Evolutionary conservation across 495 filamentous ascomycete species (phyloP).

Genomic region (Recurvomyces mirabilis): DNA sequence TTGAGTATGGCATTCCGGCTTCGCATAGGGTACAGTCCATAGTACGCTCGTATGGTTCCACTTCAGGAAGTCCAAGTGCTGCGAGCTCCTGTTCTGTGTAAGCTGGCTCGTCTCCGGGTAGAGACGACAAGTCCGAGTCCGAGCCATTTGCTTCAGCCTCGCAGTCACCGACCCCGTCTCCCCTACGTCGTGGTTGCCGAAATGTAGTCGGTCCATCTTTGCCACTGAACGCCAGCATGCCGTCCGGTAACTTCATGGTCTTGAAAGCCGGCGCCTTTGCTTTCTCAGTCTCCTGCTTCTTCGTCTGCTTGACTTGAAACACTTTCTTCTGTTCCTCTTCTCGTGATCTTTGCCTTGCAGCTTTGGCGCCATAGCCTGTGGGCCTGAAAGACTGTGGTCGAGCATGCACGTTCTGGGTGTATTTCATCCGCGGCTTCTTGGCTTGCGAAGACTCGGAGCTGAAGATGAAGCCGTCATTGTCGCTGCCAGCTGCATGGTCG

Average conservation of each 20-base stretch:
- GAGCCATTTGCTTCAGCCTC: no score
- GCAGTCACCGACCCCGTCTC: neutral
- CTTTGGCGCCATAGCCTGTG: neutral
- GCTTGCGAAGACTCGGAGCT: conserved; percentile 5
- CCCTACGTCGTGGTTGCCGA: no score
- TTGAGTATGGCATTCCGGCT: neutral
- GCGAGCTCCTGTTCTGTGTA: no score
- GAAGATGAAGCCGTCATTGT: conserved; percentile 3
- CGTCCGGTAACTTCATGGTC: neutral
- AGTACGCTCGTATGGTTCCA: neutral
- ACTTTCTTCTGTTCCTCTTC: conserved; percentile 3
- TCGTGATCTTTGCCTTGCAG: neutral
- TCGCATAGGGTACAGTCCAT: conserved; percentile 13
- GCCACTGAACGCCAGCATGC: neutral
- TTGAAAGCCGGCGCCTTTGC: conserved; percentile 4
- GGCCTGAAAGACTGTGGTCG: neutral
- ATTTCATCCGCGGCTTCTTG: neutral
- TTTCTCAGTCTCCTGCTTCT: neutral
- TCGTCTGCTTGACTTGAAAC: neutral
- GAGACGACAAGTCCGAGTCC: no score
- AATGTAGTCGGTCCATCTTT: neutral
- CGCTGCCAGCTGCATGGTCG: conserved; percentile 8
- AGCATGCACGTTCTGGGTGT: neutral
- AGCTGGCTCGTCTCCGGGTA: no score
- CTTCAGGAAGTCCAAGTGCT: neutral